Evolutionary conservation across 805 yeast species (phyloP).

Genomic region (Candida dajiaensis): DNA sequence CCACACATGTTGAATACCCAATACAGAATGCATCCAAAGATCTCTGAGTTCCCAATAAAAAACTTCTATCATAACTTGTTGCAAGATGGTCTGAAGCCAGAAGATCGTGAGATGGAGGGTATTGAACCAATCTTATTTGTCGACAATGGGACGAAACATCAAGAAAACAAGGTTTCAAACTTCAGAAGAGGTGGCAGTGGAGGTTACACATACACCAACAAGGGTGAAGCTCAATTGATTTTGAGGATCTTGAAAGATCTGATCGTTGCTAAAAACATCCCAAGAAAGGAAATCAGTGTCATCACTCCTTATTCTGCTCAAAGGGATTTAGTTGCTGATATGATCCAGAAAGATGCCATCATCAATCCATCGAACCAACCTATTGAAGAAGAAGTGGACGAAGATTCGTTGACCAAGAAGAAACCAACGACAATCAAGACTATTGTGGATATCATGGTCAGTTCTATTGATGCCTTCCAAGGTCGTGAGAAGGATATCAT

Average conservation of each 20-base stretch:
- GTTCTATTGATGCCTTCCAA: conserved; percentile 81
- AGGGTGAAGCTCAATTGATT: conserved; percentile 45
- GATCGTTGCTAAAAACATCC: conserved; percentile 47
- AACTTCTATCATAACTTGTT: conserved; percentile 45
- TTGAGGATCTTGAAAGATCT: conserved; percentile 42
- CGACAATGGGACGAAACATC: conserved; percentile 45
- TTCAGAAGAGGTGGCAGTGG: conserved; percentile 33
- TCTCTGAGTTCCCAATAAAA: conserved; percentile 52
- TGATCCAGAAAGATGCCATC: conserved; percentile 41
- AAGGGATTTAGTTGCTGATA: conserved; percentile 52
- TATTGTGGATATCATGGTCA: conserved; percentile 40
- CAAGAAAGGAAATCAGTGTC: conserved; percentile 49
- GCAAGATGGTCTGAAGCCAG: conserved; percentile 53
- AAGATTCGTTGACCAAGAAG: conserved; percentile 31
- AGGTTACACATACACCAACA: conserved; percentile 56
- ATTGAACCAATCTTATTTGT: conserved; percentile 56
- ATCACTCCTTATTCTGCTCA: conserved; percentile 78
- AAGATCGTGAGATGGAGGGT: conserved; percentile 40
- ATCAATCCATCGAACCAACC: conserved; percentile 49
- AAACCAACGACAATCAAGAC: conserved; percentile 23
- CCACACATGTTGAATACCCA: conserved; percentile 69
- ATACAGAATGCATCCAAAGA: conserved; percentile 62
- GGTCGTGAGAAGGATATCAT: conserved; percentile 81
- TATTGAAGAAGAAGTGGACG: conserved; percentile 48
- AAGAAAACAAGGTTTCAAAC: conserved; percentile 45